Evolutionary conservation across 139 green algal species (phyloP), one percentile per base, ranked within the genome.

Genomic region (Coccomyxa sp.): DNA sequence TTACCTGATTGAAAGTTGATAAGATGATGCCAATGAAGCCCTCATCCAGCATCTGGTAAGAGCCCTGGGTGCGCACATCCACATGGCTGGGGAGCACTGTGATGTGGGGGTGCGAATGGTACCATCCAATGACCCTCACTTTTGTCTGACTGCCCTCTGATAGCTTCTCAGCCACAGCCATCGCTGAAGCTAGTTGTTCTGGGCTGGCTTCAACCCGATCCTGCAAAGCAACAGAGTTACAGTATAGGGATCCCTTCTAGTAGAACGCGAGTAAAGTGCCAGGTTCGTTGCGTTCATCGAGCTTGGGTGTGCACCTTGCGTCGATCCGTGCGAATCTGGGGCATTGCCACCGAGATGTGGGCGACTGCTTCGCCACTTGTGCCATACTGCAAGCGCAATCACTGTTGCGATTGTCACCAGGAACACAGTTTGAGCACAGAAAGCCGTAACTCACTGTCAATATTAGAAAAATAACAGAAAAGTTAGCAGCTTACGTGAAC

Each of bases 101-200:
- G 87, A 97, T 97, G 88, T 97, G 93, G 14, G 94, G 94, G 86
- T 97, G 94, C 57, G 74, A 89, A 87, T 97, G 94, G 82, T 95
- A 97, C 94, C 94, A 97, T 21, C 94, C 94, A 58, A 97, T 90
- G 13, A 96, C 89, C 0, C 93, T 85, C 0, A 87, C 94, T 1
- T 63, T 79, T 21, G 86, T 38, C 13, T 92, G 92, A 0, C 89
- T 93, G 59, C 89, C 82, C 0, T 23, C 17, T 30, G 87, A 92
- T 1, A 97, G 76, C 12, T 87, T 82, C 77, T 97, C 94, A 7
- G 94, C 94, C 45, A 91, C 83, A 0, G 88, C 87, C 9, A 88
- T 84, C n/a, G 86, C 92, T 14, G 85, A 74, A 0, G 92, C 92
- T 87, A 97, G 88, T 86, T 97, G 94, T 90, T 97, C 91, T 18